A percentile compares a stretch with the other conserved stretches of the same genome.
phyloP scores from a whole-genome alignment of 176 grass and related monocot genomes.

The Carex pumila region DNA sequence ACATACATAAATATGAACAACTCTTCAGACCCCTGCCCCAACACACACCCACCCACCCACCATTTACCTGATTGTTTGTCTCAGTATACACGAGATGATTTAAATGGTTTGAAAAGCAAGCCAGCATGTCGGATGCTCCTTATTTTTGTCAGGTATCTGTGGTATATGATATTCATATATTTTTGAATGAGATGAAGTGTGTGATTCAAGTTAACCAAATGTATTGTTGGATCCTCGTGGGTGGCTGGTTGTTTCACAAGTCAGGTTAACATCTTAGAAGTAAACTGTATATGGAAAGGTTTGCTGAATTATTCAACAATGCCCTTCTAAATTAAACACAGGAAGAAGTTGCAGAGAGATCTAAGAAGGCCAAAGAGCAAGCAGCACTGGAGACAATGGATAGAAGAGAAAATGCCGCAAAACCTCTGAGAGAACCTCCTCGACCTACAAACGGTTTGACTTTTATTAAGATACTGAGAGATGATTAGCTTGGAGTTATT shows the following conservation, averaged over 20 bases:
- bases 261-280: not conserved
- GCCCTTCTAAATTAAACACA: slow-evolving; percentile 18
- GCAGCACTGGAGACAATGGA: slow-evolving; percentile 57
- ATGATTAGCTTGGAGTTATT: slow-evolving; percentile 12
- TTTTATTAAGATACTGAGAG: slow-evolving; percentile 29
- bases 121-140: not conserved
- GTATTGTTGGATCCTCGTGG: not conserved
- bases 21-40: not conserved
- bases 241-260: not conserved
- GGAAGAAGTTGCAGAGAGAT: slow-evolving; percentile 87
- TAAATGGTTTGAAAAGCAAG: not conserved
- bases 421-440: slow-evolving; percentile 30
- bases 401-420: slow-evolving; percentile 27
- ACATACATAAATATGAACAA: not conserved
- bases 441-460: slow-evolving; percentile 8
- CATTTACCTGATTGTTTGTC: not conserved
- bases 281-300: not conserved
- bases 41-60: not conserved
- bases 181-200: not conserved
- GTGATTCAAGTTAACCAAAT: not conserved
- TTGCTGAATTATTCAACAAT: not conserved
- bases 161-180: not conserved
- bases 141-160: not conserved
- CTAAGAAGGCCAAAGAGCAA: slow-evolving; percentile 85
- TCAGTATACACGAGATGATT: not conserved